Evolutionary conservation across 768 basidiomycete genomes (phyloP), one percentile per base, ranked within the genome.

Genomic region (Trametes gibbosa): DNA sequence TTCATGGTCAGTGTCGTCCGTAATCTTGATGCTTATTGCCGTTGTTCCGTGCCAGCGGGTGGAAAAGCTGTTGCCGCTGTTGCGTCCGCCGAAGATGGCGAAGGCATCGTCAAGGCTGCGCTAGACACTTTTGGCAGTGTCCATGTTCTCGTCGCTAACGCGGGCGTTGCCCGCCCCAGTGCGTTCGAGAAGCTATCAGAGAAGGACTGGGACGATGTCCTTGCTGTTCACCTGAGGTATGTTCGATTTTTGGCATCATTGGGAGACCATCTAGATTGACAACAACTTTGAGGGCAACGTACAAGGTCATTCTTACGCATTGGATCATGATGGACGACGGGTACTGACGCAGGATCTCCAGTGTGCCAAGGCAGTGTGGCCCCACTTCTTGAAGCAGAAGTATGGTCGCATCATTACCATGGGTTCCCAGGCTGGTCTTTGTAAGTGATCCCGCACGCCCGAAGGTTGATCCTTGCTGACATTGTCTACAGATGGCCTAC

Each of bases 331-430:
- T 2, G 6, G 14, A 37, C 16, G 21, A 5, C 17, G 9, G 12
- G 23, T 3, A 35, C 40, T 40, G 21, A 46, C 39, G 61, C 43
- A 32, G 34, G 25, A n/a, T 35, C 43, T 48, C 5, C 4, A 94
- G 90, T 95, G 93, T 63, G 87, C 85, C 27, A 91, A 96, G 69
- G 97, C 96, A 5, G 89, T 92, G 24, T 99, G 97, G 97, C 94
- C 95, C 0, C 77, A 92, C 65, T 98, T 99, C 84, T 89, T 90
- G 73, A 89, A 94, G 76, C 96, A 98, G 72, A 94, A 93, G 74
- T 97, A 87, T 69, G 97, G 97, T 27, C 86, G 97, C 43, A 95
- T 99, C 68, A 83, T 98, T 52, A 96, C 91, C 29, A 98, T 95
- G n/a, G 83, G 85, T 59, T 98, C 95, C 2, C 87, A 88, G 69